Conservation (phyloP, 2,329 filamentous ascomycete species). For the Chaetomium strumarium region DNA sequence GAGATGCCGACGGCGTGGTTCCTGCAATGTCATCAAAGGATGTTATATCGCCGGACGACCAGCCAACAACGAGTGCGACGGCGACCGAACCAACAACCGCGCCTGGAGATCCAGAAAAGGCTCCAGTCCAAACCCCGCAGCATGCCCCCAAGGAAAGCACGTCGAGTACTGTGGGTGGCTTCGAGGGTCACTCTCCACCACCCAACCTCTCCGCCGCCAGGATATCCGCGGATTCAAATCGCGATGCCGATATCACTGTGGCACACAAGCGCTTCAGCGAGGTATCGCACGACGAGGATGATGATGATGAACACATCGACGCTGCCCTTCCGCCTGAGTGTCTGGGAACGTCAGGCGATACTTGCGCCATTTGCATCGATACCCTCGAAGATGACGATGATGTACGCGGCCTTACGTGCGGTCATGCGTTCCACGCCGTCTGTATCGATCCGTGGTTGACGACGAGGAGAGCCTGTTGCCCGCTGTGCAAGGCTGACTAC, state of each 20-base stretch:
- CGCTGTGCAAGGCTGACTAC: conserved; percentile 96
- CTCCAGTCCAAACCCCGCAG: conserved; percentile 17
- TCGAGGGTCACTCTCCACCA: too few relatives aligned
- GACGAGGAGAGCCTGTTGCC: conserved; percentile 87
- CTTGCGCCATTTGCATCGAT: conserved; percentile 95
- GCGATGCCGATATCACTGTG: conserved; percentile 12
- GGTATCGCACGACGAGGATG: conserved; percentile 40
- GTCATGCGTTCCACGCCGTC: conserved; percentile 95
- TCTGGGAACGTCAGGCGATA: conserved; percentile 76
- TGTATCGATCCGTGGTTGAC: conserved; percentile 97
- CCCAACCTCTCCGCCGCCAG: too few relatives aligned
- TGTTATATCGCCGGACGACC: conserved; percentile 39
- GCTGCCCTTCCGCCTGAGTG: conserved; percentile 76
- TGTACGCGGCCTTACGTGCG: conserved; percentile 86
- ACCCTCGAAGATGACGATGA: conserved; percentile 92
- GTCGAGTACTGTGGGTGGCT: conserved; percentile 18
- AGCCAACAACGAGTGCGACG: conserved; percentile 28
- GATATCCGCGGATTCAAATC: conserved; percentile 20
- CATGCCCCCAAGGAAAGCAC: conserved; percentile 26
- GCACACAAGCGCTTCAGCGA: conserved; percentile 22
- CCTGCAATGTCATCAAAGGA: conserved; percentile 41
- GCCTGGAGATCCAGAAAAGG: conserved; percentile 28
- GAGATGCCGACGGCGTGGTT: conserved; percentile 55
- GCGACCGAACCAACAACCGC: conserved; percentile 8
- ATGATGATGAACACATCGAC: conserved; percentile 75